Evolutionary conservation across 106 monocot genomes (phyloP), one percentile per base, ranked within the genome.

Genomic region (Hemerocallis citrina): DNA sequence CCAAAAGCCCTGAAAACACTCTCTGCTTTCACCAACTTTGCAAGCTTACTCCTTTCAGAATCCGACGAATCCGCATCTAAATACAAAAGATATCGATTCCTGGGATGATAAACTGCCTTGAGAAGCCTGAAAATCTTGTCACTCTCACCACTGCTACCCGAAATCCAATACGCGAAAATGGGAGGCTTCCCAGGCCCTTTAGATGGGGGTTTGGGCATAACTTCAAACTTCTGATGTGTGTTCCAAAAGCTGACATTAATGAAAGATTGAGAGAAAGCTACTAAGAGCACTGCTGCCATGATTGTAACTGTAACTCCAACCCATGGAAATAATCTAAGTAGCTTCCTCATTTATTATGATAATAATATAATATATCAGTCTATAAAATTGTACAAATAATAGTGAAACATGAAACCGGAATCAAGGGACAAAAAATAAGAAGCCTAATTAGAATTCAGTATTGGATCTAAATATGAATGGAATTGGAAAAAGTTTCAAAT

Each of bases 1-100:
- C 72, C 59, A 38, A 85, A 93, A 25, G 72, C 61, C 38, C 11
- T 44, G 27, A 93, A 93, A n/a, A 74, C 14, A 31, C 24, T 68
- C 11, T 89, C 82, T 2, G 72, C 72, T 13, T 64, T 65, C 27
- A 89, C 62, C 1, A 72, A 33, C 2, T 22, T 16, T 5, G 66
- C 77, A 56, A 93, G 52, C 12, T 68, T 40, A 1, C 29, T 69
- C 67, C 93, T 76, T 57, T 93, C 93, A 8, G 25, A 40, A 7
- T 24, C 44, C 0, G 74, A 28, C 1, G 85, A 75, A 12, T 71
- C 82, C 9, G 82, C 68, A 65, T 93, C 93, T 21, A 93, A 74
- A 17, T 89, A 79, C 65, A 93, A 44, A 41, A 93, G 85, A 58
- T 93, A 93, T 15, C 30, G 71, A 57, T 93, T 93, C 58, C 93